A percentile compares a stretch with the other conserved stretches of the same genome.
Evolutionary conservation across 345 rosid genomes (phyloP).

Genomic region (Moricandia moricandioides): DNA sequence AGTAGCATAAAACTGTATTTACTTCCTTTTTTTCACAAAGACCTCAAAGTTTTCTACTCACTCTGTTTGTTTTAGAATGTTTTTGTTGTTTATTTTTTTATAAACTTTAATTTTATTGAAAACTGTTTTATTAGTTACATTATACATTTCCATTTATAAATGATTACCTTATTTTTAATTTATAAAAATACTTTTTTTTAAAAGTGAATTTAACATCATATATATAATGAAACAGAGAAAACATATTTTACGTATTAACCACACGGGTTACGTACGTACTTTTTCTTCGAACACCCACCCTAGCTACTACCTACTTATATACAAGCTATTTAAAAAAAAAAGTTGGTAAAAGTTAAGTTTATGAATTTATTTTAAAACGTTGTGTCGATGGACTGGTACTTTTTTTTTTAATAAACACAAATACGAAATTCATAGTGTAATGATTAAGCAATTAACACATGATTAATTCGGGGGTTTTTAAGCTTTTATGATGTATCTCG

Average conservation of each 20-base stretch:
- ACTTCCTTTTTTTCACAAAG: not conserved
- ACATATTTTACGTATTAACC: not conserved
- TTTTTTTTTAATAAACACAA: not conserved
- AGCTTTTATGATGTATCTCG: not conserved
- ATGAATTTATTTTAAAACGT: not conserved
- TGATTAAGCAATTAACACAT: not conserved
- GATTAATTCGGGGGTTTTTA: not conserved
- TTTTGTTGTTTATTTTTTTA: too few relatives aligned
- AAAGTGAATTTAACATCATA: too few relatives aligned
- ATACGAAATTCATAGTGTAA: not conserved
- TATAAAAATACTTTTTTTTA: too few relatives aligned
- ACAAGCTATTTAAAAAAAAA: not conserved
- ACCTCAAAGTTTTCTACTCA: constrained; percentile 4
- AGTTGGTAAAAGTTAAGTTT: not conserved
- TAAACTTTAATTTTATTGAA: too few relatives aligned
- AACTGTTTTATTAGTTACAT: too few relatives aligned
- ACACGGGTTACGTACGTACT: not conserved
- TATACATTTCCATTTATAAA: too few relatives aligned
- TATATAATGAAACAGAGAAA: too few relatives aligned
- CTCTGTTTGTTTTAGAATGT: too few relatives aligned
- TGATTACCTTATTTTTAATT: too few relatives aligned
- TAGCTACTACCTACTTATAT: not conserved
- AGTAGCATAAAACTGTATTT: not conserved
- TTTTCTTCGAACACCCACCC: not conserved
- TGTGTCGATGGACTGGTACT: not conserved